phyloP scores from a whole-genome alignment of 352 stramenopile genomes.

The Globisporangium megalacanthum region DNA sequence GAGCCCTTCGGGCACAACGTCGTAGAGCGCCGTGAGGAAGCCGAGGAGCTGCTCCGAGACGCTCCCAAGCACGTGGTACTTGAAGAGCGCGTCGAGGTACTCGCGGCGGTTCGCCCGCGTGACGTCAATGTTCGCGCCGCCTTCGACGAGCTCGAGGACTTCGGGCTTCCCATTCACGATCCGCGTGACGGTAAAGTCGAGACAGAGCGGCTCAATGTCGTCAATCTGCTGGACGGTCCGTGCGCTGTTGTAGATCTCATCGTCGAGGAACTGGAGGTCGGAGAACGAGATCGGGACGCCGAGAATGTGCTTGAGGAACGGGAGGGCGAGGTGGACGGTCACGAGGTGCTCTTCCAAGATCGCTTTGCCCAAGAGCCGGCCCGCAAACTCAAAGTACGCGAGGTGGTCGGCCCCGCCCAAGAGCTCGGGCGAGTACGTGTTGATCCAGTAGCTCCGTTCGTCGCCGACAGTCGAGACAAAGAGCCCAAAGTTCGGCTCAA shows the following conservation, averaged over 20 bases:
- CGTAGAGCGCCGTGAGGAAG: conserved; percentile 91
- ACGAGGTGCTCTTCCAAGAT: conserved; percentile 83
- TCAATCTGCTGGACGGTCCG: conserved; percentile 64
- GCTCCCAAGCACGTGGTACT: conserved; percentile 94
- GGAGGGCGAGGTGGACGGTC: conserved; percentile 69
- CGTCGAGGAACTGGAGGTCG: conserved; percentile 87
- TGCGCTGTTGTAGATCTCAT: conserved; percentile 74
- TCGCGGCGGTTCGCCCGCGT: conserved; percentile 94
- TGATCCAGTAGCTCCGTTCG: conserved; percentile 83
- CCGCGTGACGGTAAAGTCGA: conserved; percentile 76
- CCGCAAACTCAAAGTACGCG: conserved; percentile 75
- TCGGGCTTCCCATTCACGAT: conserved; percentile 56
- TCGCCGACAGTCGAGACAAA: conserved; percentile 71
- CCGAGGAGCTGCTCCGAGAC: conserved; percentile 89
- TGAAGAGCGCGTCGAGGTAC: conserved; percentile 93
- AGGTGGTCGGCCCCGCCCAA: conserved; percentile 42
- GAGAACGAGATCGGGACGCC: conserved; percentile 85
- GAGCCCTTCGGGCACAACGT: conserved; percentile 95
- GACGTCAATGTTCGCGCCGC: conserved; percentile 88
- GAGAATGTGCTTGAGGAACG: conserved; percentile 87
- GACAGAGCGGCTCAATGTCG: conserved; percentile 67
- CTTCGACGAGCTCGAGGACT: conserved; percentile 88
- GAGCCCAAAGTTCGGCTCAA: conserved; percentile 72
- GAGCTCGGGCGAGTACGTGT: conserved; percentile 56
- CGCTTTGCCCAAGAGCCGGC: conserved; percentile 81